A percentile compares a stretch with the other conserved stretches of the same genome.
Conservation (phyloP, 2,329 filamentous ascomycete genomes). For the Aspergillus glaucus region DNA sequence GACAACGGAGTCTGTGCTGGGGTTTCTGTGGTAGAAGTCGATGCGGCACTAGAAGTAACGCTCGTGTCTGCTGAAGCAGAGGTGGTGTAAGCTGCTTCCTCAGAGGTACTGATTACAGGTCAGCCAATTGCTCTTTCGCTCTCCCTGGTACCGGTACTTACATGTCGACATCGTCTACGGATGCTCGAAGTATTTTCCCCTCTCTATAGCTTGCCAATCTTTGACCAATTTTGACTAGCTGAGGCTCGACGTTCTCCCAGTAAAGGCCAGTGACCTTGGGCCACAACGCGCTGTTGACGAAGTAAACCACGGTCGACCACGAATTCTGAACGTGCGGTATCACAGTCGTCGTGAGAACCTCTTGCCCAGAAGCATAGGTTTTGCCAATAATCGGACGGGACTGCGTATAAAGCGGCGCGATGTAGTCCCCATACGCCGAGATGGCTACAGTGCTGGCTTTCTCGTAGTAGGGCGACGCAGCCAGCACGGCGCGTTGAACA, state of each 20-base stretch:
- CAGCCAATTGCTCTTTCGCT: constrained; percentile 1
- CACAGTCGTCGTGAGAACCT: constrained; percentile 62
- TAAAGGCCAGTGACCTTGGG: constrained; percentile 76
- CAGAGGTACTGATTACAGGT: constrained; percentile 13
- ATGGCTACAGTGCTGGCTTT: constrained; percentile 57
- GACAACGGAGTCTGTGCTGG: constrained; percentile 34
- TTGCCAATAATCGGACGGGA: constrained; percentile 66
- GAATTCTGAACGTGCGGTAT: constrained; percentile 67
- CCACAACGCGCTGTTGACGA: constrained; percentile 72
- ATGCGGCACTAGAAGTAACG: constrained; percentile 13
- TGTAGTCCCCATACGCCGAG: constrained; percentile 39
- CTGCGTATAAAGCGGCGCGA: constrained; percentile 71
- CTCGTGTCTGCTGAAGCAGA: constrained; percentile 12
- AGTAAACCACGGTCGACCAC: constrained; percentile 62
- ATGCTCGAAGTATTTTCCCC: constrained; percentile 57
- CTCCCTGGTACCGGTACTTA: constrained; percentile 13
- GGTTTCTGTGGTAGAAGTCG: constrained; percentile 20
- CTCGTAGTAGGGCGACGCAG: constrained; percentile 66
- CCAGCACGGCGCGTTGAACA: constrained; percentile 54
- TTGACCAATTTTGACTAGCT: constrained; percentile 85
- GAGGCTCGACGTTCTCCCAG: constrained; percentile 87
- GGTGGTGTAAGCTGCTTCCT: constrained; percentile 14
- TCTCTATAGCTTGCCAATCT: constrained; percentile 63
- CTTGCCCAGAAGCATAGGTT: constrained; percentile 60
- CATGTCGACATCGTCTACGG: constrained; percentile 50